Base-by-base conservation (phyloP, 2,329 filamentous ascomycete genomes). In the Aspergillus cejpii region DNA sequence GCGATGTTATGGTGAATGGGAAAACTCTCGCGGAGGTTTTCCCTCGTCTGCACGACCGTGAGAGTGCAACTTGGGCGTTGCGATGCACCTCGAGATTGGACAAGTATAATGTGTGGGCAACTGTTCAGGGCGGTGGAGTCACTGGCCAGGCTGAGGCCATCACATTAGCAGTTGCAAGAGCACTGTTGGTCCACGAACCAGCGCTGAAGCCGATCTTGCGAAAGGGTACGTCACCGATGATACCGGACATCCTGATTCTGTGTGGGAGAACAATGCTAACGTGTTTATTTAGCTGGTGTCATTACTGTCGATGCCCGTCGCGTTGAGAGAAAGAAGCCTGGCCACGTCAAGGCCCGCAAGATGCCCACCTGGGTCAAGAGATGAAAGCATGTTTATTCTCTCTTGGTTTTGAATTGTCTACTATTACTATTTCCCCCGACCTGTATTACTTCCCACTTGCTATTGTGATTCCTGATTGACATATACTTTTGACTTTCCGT, bases 251-350 rank as follows among this genome's bases (percentile, higher is more conserved):
- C n/a, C n/a, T 24, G 6, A 3, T 15, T 40, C 37, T 24, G 12
- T 6, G 26, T 37, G 2, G 17, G 19, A 20, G 5, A 7, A 14
- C 28, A n/a, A 51, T 51, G 43, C 56, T 60, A 49, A 59, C 47
- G 33, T 24, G 20, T 24, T 21, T 46, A 12, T n/a, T 52, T 51
- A 98, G 92, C 91, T 65, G 94, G 94, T 52, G 89, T 85, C 68
- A 80, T 98, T 53, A 94, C 90, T 41, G 85, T 91, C 63, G 91
- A 98, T 73, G 80, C 84, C 46, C 88, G 91, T 73, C 83, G 77
- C 62, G 94, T 98, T 56, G 92, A 98, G 74, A 91, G 92, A 68
- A 98, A 98, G 83, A 97, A 98, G 80, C 81, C 88, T 45, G 94
- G 92, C 57, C 87, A 88, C 63, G 71, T 94, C 73, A 98, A 98